Base-by-base conservation (phyloP, 1,284 basidiomycete species). In the Sphagnurus paluster region DNA sequence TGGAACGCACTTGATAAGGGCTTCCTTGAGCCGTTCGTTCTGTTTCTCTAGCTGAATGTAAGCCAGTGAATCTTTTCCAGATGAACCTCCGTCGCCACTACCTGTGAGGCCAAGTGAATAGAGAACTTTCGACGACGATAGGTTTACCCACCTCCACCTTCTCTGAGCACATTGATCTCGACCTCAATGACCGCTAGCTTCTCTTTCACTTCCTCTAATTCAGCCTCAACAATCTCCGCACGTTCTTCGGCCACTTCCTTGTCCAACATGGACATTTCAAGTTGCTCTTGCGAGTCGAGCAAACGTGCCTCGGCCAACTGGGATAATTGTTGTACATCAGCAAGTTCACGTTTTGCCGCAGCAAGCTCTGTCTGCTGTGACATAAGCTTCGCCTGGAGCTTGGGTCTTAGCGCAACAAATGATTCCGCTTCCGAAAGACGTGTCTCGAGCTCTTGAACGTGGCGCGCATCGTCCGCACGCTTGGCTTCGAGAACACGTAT, bases 211-310 rank as follows among this genome's bases (percentile, higher is more conserved):
- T 84, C 84, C 52, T 89, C 89, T 23, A 94, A 58, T 56, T 95
- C 91, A 0, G 74, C 65, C 62, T 93, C 86, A 0, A 87, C 84
- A 0, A 82, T 66, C 63, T 98, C 96, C 0, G 90, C 86, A 55
- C 85, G 84, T 65, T 98, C 96, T 64, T 99, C 97, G 0, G 96
- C 96, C 42, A 99, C 87, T 66, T 99, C 97, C 65, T 94, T 93
- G 65, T 99, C 97, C 53, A 99, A 69, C 74, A 93, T 92, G 2
- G 85, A 78, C 84, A 98, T 93, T 69, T 99, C 97, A 28, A 98
- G 71, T 63, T 94, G 90, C 56, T 98, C 95, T 45, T 88, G 82
- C 2, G 86, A 65, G 58, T 96, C 93, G 5, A 67, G 56, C 3
- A 71, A 47, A 3, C 71, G 56, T 13, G 53, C 57, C 46, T 72